Base-by-base conservation (phyloP, 345 rosid species). In the Anacardium occidentale region DNA sequence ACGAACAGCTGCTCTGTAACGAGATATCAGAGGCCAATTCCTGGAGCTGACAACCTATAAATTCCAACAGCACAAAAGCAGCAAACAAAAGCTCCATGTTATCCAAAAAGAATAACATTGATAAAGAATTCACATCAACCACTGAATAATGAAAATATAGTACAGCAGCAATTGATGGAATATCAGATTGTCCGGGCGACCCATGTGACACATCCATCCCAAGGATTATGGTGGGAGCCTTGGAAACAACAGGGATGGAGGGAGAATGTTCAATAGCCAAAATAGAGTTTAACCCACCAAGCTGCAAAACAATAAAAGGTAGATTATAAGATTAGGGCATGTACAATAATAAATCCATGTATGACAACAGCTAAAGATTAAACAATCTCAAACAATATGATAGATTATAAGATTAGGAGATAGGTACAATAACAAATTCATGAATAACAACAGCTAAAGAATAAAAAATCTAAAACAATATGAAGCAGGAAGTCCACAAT, bases 141-240 rank as follows among this genome's bases (percentile, higher is more conserved):
- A 5, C 34, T 53, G 26, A 20, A 69, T 62, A 81, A 5, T 13
- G 21, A 55, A 62, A 67, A 20, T 4, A 73, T 47, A 25, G 64
- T 90, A 94, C 98, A 78, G 98, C 98, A 71, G 99, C 98, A 80
- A 94, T 80, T 7, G 98, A 94, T 22, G 98, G 98, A 3, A 90
- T 18, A 76, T 89, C 93, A 18, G 95, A 83, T 67, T 81, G 89
- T 56, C 98, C 97, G 48, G 98, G 98, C 17, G 98, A 94, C 47
- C 98, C 98, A 76, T 92, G 98, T 0, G 98, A 90, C 3, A 95
- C 99, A 80, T 95, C 99, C 97, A 95, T 95, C 11, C 99, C 99
- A 45, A 95, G 83, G 72, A 95, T 92, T 45, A 95, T 77, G 1
- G 99, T 88, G 5, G 99, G 99, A 75, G 71, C 82, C 83, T 84